Evolutionary conservation across 495 filamentous ascomycete species (phyloP), one percentile per base, ranked within the genome.

Genomic region (Thozetella sp.): DNA sequence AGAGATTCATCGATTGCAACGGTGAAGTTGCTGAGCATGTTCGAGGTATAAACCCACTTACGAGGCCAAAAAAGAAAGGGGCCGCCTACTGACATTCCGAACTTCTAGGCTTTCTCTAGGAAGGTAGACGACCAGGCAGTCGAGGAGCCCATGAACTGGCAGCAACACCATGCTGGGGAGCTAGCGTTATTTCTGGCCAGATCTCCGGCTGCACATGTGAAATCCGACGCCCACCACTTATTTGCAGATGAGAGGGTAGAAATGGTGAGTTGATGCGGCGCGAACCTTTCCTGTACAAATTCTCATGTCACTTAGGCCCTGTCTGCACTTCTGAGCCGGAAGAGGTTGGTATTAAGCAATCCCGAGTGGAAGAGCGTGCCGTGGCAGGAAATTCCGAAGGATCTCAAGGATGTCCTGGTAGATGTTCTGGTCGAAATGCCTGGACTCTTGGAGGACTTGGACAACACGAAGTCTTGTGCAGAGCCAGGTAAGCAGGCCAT

Each of bases 301-400:
- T 6, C 30, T 37, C 30, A 37, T 37, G 30, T 37, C 9, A 6
- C 17, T 37, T 37, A 62, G 60, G 61, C 63, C 30, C 52, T 69
- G 9, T 59, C 64, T 12, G 34, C 61, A 20, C 26, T 67, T 4
- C 59, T 60, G 2, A 20, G 52, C 27, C 57, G 67, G 13, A 58
- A 59, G 45, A 56, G 61, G 2, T 30, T 63, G 13, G 34, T 53
- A 19, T 45, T 71, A 0, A 60, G 60, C 53, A 54, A 56, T 0
- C 59, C 58, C 1, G 66, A 68, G 30, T 71, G 68, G 68, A 64
- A 63, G 26, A 66, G 43, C 45, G 40, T 62, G 22, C 68, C 68
- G 1, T 71, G 67, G 67, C 37, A 63, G 30, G 53, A 50, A 25
- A 58, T 62, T 15, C 65, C 63, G 1, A 65, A 64, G 15, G 27